Conservation (phyloP, 2,329 filamentous ascomycete species). For the Orbilia javanica region DNA sequence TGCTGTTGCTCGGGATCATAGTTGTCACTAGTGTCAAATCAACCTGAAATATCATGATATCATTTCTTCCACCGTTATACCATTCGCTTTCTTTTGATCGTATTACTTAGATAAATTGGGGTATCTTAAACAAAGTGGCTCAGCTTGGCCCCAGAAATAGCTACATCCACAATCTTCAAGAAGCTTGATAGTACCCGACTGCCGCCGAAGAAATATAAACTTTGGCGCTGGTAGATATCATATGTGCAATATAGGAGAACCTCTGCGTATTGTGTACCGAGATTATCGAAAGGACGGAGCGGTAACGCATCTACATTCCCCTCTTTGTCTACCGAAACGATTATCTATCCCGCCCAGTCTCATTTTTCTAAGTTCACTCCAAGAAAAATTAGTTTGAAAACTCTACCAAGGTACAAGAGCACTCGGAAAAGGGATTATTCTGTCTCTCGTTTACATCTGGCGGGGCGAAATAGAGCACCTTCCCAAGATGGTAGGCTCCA, state of each 20-base stretch:
- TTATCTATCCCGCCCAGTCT: slow-evolving; percentile 11
- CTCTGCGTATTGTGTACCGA: background rate
- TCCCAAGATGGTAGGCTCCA: slow-evolving; percentile 44
- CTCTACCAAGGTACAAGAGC: slow-evolving; percentile 45
- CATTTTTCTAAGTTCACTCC: slow-evolving; percentile 8
- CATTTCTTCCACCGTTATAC: background rate
- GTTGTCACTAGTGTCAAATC: background rate
- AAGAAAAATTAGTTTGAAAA: background rate
- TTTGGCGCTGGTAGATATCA: background rate
- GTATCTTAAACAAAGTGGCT: background rate
- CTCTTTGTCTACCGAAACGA: slow-evolving; percentile 24
- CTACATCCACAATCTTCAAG: slow-evolving; percentile 13
- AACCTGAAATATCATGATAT: background rate
- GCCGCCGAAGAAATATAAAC: background rate
- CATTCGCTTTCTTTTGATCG: no score
- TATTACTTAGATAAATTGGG: background rate
- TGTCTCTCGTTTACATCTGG: slow-evolving; percentile 32
- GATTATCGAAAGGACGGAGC: slow-evolving; percentile 16
- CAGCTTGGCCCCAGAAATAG: background rate
- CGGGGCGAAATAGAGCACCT: slow-evolving; percentile 40
- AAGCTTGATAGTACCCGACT: background rate
- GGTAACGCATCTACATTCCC: slow-evolving; percentile 46
- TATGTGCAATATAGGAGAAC: background rate
- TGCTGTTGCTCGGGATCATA: background rate
- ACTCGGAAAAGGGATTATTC: slow-evolving; percentile 8